Evolutionary conservation across 192 early-diverging fungal species (phyloP).

Genomic region (Kickxella alabastrina): DNA sequence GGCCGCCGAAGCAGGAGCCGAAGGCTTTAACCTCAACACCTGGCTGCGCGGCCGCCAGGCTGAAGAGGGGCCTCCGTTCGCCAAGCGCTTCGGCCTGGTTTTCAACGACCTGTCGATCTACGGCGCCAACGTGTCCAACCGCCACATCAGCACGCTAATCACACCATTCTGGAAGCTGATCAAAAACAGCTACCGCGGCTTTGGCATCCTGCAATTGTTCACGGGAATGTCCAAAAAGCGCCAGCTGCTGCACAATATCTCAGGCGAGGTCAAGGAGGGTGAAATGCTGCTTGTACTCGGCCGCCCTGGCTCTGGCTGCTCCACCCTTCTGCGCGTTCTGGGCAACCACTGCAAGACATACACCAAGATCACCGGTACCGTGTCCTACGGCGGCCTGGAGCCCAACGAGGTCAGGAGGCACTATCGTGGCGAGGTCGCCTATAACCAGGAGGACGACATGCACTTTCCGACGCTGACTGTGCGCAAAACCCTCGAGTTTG

Average conservation of each 20-base stretch:
- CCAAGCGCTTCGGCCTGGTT: constrained; percentile 44
- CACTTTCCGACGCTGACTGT: constrained; percentile 76
- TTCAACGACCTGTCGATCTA: constrained; percentile 37
- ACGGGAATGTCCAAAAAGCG: not conserved
- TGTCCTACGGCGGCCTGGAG: constrained; percentile 64
- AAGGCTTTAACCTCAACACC: constrained; percentile 9
- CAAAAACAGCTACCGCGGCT: constrained; percentile 13
- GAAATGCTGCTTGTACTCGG: constrained; percentile 70
- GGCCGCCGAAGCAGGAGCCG: not conserved
- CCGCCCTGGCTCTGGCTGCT: constrained; percentile 65
- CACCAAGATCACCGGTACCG: constrained; percentile 54
- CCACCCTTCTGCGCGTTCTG: constrained; percentile 59
- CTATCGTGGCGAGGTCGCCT: constrained; percentile 61
- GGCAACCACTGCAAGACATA: constrained; percentile 61
- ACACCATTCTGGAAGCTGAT: constrained; percentile 41
- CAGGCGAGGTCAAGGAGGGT: constrained; percentile 67
- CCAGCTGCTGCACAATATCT: constrained; percentile 56
- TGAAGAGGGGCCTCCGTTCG: constrained; percentile 25
- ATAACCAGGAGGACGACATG: constrained; percentile 60
- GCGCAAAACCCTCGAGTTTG: constrained; percentile 75
- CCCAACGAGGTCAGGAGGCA: constrained; percentile 54
- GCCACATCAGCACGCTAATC: constrained; percentile 38
- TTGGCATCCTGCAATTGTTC: constrained; percentile 18
- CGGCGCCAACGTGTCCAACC: constrained; percentile 30
- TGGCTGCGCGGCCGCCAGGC: constrained; percentile 20